Percentiles rank a stretch among this genome's conserved stretches.
phyloP scores from a whole-genome alignment of 768 basidiomycete genomes.

The Leccinellum albellum region DNA sequence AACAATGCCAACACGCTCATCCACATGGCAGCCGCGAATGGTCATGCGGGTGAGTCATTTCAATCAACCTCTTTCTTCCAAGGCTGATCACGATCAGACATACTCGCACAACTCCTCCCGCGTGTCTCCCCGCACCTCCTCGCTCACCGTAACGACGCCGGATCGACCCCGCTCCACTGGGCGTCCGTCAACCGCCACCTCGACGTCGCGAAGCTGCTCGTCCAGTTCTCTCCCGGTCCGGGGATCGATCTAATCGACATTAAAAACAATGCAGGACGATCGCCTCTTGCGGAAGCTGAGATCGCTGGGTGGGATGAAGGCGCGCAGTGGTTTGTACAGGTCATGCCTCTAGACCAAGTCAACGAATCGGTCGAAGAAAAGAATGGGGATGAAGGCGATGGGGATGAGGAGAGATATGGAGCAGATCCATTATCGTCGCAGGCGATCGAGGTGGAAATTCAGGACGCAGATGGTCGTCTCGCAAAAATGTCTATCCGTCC shows the following conservation, averaged over 20 bases:
- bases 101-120: slow-evolving; percentile 72
- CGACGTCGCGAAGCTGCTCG: slow-evolving; percentile 52
- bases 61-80: neutral
- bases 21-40: slow-evolving; percentile 89
- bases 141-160: slow-evolving; percentile 58
- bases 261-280: slow-evolving; percentile 67
- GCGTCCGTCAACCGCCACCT: slow-evolving; percentile 84
- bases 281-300: slow-evolving; percentile 82
- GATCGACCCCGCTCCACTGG: slow-evolving; percentile 90
- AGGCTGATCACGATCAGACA: slow-evolving; percentile 44
- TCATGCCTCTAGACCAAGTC: slow-evolving; percentile 68
- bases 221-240: slow-evolving; percentile 53
- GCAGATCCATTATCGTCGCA: slow-evolving; percentile 25
- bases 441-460: slow-evolving; percentile 64
- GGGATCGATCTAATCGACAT: slow-evolving; percentile 70
- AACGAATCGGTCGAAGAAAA: slow-evolving; percentile 22
- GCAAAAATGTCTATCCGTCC: slow-evolving; percentile 55
- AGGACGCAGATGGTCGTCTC: slow-evolving; percentile 66
- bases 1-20: slow-evolving; percentile 75
- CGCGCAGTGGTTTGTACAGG: slow-evolving; percentile 74
- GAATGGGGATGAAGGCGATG: slow-evolving; percentile 28
- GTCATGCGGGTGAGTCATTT: slow-evolving; percentile 63
- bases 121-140: slow-evolving; percentile 51
- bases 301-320: slow-evolving; percentile 79
- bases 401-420: neutral